These are phyloP conservation scores for Kwoniella dendrophila DNA, from an alignment of 768 basidiomycete genomes.

Conservation along the genomic window DNA sequence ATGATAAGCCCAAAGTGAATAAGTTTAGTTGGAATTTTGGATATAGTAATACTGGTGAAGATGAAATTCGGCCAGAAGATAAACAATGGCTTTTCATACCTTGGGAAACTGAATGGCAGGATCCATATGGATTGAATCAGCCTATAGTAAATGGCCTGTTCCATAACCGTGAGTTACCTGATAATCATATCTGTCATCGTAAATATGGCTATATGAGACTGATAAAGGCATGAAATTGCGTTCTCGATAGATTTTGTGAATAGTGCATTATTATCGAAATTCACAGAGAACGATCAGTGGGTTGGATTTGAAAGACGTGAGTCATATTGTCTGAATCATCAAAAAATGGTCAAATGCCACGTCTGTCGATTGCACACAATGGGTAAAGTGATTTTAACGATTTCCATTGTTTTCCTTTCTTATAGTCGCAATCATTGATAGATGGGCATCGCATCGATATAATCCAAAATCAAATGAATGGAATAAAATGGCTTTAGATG, in stretches of 20 bases:
- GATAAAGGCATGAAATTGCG: neutral
- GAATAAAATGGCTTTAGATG: conserved; percentile 34
- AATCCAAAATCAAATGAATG: conserved; percentile 19
- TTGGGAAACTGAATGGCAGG: conserved; percentile 18
- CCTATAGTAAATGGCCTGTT: conserved; percentile 21
- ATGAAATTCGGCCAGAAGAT: too few relatives aligned
- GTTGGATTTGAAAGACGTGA: conserved; percentile 24
- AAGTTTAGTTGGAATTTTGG: too few relatives aligned
- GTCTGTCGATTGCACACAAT: too few relatives aligned
- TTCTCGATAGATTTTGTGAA: neutral
- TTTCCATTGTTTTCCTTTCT: too few relatives aligned
- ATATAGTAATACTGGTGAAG: too few relatives aligned
- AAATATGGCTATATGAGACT: neutral
- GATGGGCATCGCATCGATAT: conserved; percentile 29
- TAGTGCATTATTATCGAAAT: neutral
- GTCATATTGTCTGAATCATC: too few relatives aligned
- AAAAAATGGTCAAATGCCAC: too few relatives aligned
- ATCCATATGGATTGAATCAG: conserved; percentile 28
- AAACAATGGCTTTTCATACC: conserved; percentile 11
- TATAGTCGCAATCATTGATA: conserved; percentile 35
- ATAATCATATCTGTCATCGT: too few relatives aligned
- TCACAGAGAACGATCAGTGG: conserved; percentile 10
- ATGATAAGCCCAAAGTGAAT: neutral
- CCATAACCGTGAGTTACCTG: conserved; percentile 23
- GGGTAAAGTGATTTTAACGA: too few relatives aligned